Evolutionary conservation across 352 stramenopile genomes (phyloP).

Genomic region (Pythium dissimile): DNA sequence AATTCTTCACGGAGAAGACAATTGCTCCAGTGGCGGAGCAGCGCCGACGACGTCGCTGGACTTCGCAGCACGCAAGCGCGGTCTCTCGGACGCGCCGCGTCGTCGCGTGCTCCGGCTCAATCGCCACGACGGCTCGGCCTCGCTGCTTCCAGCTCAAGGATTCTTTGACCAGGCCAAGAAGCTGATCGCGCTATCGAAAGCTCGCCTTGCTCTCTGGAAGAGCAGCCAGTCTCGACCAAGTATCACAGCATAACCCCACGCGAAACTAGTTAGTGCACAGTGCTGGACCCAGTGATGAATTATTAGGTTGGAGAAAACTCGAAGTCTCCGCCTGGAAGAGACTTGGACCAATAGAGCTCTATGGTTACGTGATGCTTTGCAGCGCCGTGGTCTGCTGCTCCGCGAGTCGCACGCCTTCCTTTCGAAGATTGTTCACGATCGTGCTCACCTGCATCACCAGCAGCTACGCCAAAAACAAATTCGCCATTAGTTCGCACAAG

Average conservation of each 20-base stretch:
- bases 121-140: not conserved
- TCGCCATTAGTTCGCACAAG: not conserved
- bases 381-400: slow-evolving; percentile 70
- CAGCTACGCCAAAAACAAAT: slow-evolving; percentile 27
- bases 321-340: slow-evolving; percentile 3
- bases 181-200: slow-evolving; percentile 7
- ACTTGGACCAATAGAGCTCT: not conserved
- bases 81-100: not conserved
- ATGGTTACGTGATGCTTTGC: slow-evolving; percentile 52
- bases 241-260: not conserved
- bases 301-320: not conserved
- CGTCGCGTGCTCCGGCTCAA: slow-evolving; percentile 11
- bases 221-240: not conserved
- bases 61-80: not conserved
- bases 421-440: slow-evolving; percentile 63
- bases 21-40: too few relatives aligned
- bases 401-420: slow-evolving; percentile 66
- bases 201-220: slow-evolving; percentile 10
- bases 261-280: not conserved
- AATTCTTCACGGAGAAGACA: slow-evolving; percentile 17
- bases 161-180: slow-evolving; percentile 10
- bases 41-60: too few relatives aligned
- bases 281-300: too few relatives aligned
- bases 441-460: slow-evolving; percentile 56
- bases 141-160: not conserved